Conservation (phyloP, 768 basidiomycete species). For the Pleurotus tuoliensis region DNA sequence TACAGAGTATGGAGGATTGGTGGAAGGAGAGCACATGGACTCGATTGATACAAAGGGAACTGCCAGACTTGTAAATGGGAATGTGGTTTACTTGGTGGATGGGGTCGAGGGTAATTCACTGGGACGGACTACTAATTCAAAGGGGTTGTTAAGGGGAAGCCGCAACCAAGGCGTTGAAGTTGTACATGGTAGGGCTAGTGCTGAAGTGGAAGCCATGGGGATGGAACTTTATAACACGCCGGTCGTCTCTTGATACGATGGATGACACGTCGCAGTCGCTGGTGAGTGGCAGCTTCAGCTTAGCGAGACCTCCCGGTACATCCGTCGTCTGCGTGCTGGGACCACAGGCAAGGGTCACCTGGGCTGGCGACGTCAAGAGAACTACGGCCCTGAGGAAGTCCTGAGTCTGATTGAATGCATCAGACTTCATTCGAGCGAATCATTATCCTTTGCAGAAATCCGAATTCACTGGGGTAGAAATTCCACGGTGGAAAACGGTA, state of each 20-base stretch:
- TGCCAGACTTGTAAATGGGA: constrained; percentile 60
- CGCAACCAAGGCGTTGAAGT: constrained; percentile 73
- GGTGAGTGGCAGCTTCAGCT: constrained; percentile 54
- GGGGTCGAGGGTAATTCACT: neutral
- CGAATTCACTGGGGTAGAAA: too few relatives aligned
- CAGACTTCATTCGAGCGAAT: neutral
- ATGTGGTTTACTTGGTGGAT: too few relatives aligned
- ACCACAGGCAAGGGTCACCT: constrained; percentile 52
- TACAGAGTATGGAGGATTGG: constrained; percentile 83
- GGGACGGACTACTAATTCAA: neutral
- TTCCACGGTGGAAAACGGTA: too few relatives aligned
- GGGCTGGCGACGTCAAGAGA: constrained; percentile 51
- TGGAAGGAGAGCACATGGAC: constrained; percentile 93
- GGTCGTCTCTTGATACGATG: constrained; percentile 44
- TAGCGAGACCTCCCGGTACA: constrained; percentile 56
- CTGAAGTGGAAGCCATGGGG: constrained; percentile 53
- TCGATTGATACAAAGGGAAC: constrained; percentile 73
- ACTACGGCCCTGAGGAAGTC: constrained; percentile 72
- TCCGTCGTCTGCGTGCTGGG: constrained; percentile 38
- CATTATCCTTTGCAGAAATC: neutral
- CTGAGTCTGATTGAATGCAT: constrained; percentile 36
- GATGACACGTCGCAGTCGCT: constrained; percentile 49
- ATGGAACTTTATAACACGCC: constrained; percentile 41
- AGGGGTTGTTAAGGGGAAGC: constrained; percentile 2
- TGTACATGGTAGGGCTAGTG: constrained; percentile 52